Percentiles rank a stretch among this genome's conserved stretches.
phyloP scores from a whole-genome alignment of 257 asterid genomes.

The Solanum bukasovii region DNA sequence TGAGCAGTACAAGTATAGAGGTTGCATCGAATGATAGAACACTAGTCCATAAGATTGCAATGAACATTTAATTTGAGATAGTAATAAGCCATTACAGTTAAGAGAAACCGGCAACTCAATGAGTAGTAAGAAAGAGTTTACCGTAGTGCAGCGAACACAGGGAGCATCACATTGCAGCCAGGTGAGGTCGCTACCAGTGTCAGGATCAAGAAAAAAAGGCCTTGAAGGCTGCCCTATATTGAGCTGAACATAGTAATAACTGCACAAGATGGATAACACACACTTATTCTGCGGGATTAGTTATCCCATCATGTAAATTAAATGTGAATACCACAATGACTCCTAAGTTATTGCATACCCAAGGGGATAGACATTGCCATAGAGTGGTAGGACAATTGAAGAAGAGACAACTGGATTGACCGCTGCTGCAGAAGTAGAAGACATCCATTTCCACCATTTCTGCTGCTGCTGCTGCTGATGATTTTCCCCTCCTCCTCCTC shows the following conservation, averaged over 20 bases:
- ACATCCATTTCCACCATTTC: conserved; percentile 48
- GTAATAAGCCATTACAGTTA: not conserved
- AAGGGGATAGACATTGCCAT: conserved; percentile 84
- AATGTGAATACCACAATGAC: not conserved
- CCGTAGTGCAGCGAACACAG: conserved; percentile 85
- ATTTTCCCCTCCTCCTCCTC: conserved; percentile 10
- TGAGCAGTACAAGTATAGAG: not conserved
- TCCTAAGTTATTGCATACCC: conserved; percentile 40
- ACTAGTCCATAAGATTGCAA: not conserved
- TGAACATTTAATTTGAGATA: not conserved
- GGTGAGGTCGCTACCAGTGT: conserved; percentile 96
- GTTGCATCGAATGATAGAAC: not conserved
- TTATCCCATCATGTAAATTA: not conserved
- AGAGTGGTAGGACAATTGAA: conserved; percentile 57
- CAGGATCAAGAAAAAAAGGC: conserved; percentile 98
- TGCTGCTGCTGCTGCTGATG: conserved; percentile 38
- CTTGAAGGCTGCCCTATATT: conserved; percentile 74
- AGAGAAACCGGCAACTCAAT: not conserved
- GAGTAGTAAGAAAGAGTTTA: conserved; percentile 5
- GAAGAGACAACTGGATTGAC: conserved; percentile 27
- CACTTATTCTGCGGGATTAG: not conserved
- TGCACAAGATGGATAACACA: conserved; percentile 10
- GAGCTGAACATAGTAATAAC: conserved; percentile 79
- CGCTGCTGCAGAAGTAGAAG: conserved; percentile 10
- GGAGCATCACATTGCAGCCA: conserved; percentile 99